These are phyloP conservation scores for Yamadazyma triangularis DNA, from an alignment of 1,139 yeast species.

Conservation along the genomic window DNA sequence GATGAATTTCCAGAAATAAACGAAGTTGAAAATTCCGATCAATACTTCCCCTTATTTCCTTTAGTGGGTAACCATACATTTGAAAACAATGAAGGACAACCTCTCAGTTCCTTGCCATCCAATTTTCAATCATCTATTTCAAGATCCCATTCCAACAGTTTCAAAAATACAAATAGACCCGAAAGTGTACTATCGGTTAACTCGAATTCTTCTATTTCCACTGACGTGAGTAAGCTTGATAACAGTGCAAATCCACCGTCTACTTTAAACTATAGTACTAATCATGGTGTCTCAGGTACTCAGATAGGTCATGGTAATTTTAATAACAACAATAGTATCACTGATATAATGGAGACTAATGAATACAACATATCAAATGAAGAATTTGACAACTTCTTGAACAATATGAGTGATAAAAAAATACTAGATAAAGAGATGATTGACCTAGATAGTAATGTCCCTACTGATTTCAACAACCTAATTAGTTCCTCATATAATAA, in stretches of 20 bases:
- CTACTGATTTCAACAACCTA: not conserved
- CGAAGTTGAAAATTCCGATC: slow-evolving; percentile 10
- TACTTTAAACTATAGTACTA: slow-evolving; percentile 5
- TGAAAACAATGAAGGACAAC: slow-evolving; percentile 33
- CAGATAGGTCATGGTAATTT: not conserved
- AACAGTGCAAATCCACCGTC: slow-evolving; percentile 12
- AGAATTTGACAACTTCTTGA: slow-evolving; percentile 1
- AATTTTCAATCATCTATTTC: slow-evolving; percentile 3
- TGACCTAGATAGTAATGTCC: slow-evolving; percentile 3
- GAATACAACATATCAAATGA: slow-evolving; percentile 11
- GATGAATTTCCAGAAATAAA: slow-evolving; percentile 10
- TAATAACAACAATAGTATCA: slow-evolving; percentile 2
- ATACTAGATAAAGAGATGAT: slow-evolving; percentile 10
- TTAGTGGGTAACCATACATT: slow-evolving; percentile 45
- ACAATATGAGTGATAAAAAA: slow-evolving; percentile 11
- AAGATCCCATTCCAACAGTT: slow-evolving; percentile 8
- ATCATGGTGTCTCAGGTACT: not conserved
- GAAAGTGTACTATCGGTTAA: slow-evolving; percentile 40
- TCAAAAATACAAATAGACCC: slow-evolving; percentile 27
- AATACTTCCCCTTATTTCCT: slow-evolving; percentile 50
- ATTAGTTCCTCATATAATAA: not conserved
- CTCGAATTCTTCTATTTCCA: slow-evolving; percentile 30
- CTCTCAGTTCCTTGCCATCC: slow-evolving; percentile 28
- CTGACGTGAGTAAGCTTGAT: slow-evolving; percentile 5
- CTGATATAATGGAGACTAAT: slow-evolving; percentile 11